Percentiles rank a stretch among this genome's conserved stretches.
Conservation (phyloP, 192 early-diverging fungal genomes). For the Entophlyctis luteolus region DNA sequence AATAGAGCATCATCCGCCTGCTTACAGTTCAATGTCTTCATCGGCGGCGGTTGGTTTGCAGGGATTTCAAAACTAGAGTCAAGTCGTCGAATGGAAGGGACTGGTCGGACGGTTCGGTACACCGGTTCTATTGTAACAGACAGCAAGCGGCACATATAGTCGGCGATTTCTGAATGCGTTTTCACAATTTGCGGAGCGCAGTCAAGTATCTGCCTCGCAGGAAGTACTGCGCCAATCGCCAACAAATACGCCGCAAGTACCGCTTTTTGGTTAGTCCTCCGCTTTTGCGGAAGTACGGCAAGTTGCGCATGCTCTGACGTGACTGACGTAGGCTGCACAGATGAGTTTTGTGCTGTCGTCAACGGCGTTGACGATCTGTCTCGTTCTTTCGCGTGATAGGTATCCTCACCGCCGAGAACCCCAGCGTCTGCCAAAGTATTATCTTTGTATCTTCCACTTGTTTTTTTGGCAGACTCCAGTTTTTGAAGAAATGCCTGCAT, state of each 20-base stretch:
- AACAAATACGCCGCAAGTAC: conserved; percentile 58
- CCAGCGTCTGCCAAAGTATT: conserved; percentile 36
- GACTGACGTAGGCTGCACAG: neutral
- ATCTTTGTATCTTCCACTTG: conserved; percentile 43
- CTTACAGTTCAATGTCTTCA: conserved; percentile 31
- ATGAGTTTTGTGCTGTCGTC: neutral
- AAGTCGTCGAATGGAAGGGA: neutral
- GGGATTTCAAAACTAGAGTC: conserved; percentile 23
- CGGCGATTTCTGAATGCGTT: conserved; percentile 57
- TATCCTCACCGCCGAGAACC: conserved; percentile 33
- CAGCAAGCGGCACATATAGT: conserved; percentile 58
- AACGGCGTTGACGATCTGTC: neutral
- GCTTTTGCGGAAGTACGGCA: neutral
- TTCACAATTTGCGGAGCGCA: conserved; percentile 48
- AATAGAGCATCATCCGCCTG: conserved; percentile 2
- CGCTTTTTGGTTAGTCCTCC: conserved; percentile 58
- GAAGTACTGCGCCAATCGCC: conserved; percentile 56
- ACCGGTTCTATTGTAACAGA: conserved; percentile 55
- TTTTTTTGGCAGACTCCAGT: conserved; percentile 39
- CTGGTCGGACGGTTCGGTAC: conserved; percentile 35
- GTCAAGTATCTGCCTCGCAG: conserved; percentile 51
- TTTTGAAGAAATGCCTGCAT: conserved; percentile 41
- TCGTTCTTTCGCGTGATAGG: conserved; percentile 8
- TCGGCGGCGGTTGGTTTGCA: conserved; percentile 16
- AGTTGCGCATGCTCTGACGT: neutral